Percentiles rank a stretch among this genome's conserved stretches.
Evolutionary conservation across 495 filamentous ascomycete genomes (phyloP).

Genomic region (Neurospora sp.): DNA sequence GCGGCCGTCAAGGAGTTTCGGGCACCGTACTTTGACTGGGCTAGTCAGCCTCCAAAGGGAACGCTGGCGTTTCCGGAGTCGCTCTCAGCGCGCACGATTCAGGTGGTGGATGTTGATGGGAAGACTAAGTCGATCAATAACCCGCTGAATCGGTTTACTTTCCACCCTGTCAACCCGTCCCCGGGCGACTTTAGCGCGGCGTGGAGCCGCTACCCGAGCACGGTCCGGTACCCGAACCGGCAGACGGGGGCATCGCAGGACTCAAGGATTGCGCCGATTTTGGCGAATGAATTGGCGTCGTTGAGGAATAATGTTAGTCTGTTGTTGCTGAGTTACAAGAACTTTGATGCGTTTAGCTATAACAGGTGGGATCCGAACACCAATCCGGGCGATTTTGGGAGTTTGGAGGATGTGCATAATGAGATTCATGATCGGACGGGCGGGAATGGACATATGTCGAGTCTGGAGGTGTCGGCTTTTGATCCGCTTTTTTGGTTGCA

Average conservation of each 20-base stretch:
- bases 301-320: conserved; percentile 37
- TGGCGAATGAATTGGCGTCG: conserved; percentile 33
- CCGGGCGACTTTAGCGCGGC: conserved; percentile 13
- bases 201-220: conserved; percentile 17
- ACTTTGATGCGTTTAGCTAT: conserved; percentile 48
- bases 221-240: conserved; percentile 16
- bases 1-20: conserved; percentile 39
- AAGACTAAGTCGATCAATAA: conserved; percentile 21
- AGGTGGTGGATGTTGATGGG: conserved; percentile 28
- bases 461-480: conserved; percentile 53
- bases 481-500: conserved; percentile 69
- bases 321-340: conserved; percentile 47
- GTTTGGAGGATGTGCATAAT: conserved; percentile 55
- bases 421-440: conserved; percentile 49
- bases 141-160: conserved; percentile 28
- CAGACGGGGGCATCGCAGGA: conserved; percentile 17
- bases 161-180: conserved; percentile 18
- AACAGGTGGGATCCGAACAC: conserved; percentile 37
- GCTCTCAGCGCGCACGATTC: conserved; percentile 25
- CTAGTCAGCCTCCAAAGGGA: conserved; percentile 20
- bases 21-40: conserved; percentile 52
- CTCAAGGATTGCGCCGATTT: conserved; percentile 35
- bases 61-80: conserved; percentile 18
- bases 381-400: conserved; percentile 35
- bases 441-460: conserved; percentile 51